These are phyloP conservation scores for Pigoraptor vietnamica DNA, from an alignment of 78 protist genomes.

Conservation along the genomic window DNA sequence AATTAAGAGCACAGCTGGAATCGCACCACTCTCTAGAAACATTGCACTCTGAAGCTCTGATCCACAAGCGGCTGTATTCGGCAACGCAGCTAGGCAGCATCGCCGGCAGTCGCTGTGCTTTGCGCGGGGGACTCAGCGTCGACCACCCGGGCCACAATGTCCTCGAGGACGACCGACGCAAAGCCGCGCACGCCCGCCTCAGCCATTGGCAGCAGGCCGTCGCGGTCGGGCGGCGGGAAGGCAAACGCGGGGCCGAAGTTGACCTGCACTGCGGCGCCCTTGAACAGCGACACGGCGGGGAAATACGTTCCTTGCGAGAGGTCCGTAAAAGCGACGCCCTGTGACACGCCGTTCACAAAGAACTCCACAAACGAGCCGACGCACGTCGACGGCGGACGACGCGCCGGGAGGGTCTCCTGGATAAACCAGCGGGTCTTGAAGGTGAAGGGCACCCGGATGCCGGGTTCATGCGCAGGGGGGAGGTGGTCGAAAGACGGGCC, in stretches of 20 bases:
- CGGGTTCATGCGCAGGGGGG: background rate
- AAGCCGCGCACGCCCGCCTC: background rate
- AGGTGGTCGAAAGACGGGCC: background rate
- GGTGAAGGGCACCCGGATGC: background rate
- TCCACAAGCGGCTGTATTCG: no score
- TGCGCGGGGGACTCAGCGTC: background rate
- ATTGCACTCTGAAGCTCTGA: no score
- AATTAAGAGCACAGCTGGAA: no score
- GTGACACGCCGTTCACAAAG: conserved; percentile 17
- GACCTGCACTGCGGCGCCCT: background rate
- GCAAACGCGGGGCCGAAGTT: conserved; percentile 31
- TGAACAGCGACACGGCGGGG: conserved; percentile 30
- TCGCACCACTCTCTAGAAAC: no score
- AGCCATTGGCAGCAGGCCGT: background rate
- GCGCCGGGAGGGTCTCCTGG: background rate
- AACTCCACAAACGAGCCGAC: background rate
- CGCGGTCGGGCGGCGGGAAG: background rate
- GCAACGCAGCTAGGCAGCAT: background rate
- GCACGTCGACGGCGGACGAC: background rate
- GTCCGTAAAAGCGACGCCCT: conserved; percentile 12
- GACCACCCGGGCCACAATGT: background rate
- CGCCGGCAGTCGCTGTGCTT: background rate
- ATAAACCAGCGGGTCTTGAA: background rate
- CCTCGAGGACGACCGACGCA: background rate
- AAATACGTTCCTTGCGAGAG: conserved; percentile 12